Base-by-base conservation (phyloP, 192 early-diverging fungal genomes). In the Linnemannia elongata region DNA sequence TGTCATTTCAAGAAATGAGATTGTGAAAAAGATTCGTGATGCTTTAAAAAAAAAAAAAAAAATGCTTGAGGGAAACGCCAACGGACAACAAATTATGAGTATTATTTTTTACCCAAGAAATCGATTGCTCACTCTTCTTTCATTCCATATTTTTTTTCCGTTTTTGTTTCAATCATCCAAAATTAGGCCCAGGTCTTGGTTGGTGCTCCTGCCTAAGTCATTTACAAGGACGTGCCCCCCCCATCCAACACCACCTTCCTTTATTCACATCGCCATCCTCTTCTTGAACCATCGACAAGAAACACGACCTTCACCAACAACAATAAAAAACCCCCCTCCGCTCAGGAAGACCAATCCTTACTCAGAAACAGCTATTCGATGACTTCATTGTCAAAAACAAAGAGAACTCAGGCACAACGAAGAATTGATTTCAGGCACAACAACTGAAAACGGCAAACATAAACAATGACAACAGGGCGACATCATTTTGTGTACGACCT, bases 131-230 rank as follows among this genome's bases (percentile, higher is more conserved):
- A 77, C 44, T 45, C 39, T 41, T 20, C n/a, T 27, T 24, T 52
- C 33, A 9, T n/a, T 7, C 8, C 15, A 1, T 18, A 3, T 55
- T 13, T 5, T 3, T n/a, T 38, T 44, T 52, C 41, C 4, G 38
- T 4, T 38, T 0, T 24, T 75, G 9, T 30, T 36, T 75, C 27
- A 20, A n/a, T 45, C 4, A 33, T 17, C 35, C 36, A 22, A n/a
- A 22, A 18, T 75, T 82, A 82, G 81, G 81, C 81, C 24, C 81
- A 77, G 24, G 74, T 82, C 54, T 55, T 82, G 68, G 38, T 60
- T 49, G 69, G 76, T 72, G 81, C 69, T 24, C 81, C 81, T 13
- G 81, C 81, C 49, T 82, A 60, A 82, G 38, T 36, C 18, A 6
- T 0, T 18, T 6, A 39, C 41, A 36, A 41, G 69, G 35, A 71